These are phyloP conservation scores for Hanseniaspora sp. DNA, from an alignment of 1,139 yeast genomes.

Conservation along the genomic window DNA sequence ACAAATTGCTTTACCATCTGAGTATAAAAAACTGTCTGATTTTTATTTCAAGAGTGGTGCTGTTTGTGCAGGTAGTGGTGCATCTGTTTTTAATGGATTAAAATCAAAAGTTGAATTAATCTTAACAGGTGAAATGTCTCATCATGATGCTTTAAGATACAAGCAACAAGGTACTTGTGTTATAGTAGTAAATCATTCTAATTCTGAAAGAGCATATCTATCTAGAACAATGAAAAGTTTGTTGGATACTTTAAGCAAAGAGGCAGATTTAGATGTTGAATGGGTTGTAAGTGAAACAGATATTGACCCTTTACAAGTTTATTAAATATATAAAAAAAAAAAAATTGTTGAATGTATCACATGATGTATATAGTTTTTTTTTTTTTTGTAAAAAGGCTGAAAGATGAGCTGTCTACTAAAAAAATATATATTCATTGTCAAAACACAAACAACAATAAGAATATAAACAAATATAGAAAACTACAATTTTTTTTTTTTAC, in stretches of 20 bases:
- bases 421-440: too few species aligned
- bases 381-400: too few species aligned
- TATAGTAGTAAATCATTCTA: conserved; percentile 74
- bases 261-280: conserved; percentile 32
- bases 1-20: conserved; percentile 49
- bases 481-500: too few species aligned
- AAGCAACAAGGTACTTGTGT: conserved; percentile 66
- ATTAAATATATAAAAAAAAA: conserved; percentile 15
- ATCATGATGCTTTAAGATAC: conserved; percentile 71
- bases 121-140: conserved; percentile 87
- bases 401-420: too few species aligned
- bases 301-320: conserved; percentile 40
- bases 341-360: background rate
- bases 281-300: conserved; percentile 43
- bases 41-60: conserved; percentile 48
- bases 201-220: conserved; percentile 83
- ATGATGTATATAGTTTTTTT: background rate
- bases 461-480: too few species aligned
- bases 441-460: too few species aligned
- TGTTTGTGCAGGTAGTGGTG: conserved; percentile 93
- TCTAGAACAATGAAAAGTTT: conserved; percentile 37
- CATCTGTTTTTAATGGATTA: conserved; percentile 39
- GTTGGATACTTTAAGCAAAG: conserved; percentile 31
- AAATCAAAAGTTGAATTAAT: conserved; percentile 54
- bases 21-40: conserved; percentile 23